phyloP scores from a whole-genome alignment of 129 eudicot species.

The Saposhnikovia divaricata region DNA sequence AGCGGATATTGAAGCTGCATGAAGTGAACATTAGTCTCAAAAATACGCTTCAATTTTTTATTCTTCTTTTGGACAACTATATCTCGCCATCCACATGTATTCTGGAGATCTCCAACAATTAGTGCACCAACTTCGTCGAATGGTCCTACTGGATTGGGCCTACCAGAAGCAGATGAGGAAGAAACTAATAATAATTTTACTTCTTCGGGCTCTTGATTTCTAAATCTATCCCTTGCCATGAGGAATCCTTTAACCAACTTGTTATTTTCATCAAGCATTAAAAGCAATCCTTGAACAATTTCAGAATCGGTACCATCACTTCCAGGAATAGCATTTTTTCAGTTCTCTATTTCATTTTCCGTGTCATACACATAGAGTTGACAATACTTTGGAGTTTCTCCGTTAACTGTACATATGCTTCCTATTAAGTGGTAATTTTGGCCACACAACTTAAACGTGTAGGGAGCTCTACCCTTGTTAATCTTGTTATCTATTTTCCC shows the following conservation, averaged over 20 bases:
- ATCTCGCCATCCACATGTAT: not conserved
- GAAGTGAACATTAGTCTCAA: not conserved
- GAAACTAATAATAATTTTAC: not conserved
- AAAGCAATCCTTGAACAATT: not conserved
- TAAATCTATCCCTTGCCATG: not conserved
- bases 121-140: not conserved
- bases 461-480: too few species aligned
- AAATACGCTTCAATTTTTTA: too few species aligned
- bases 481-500: too few species aligned
- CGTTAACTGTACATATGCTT: not conserved
- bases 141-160: not conserved
- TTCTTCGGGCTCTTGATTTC: too few species aligned
- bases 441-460: too few species aligned
- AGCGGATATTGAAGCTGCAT: not conserved
- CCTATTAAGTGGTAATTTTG: not conserved
- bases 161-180: not conserved
- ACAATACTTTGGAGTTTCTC: not conserved
- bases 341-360: not conserved
- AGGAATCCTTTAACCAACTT: too few species aligned
- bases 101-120: not conserved
- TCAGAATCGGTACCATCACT: not conserved
- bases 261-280: not conserved
- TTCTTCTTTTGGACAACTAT: too few species aligned
- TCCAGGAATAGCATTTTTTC: not conserved
- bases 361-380: not conserved